A percentile compares a stretch with the other conserved stretches of the same genome.
Evolutionary conservation across 345 rosid species (phyloP).

Genomic region (Lepidium sativum): DNA sequence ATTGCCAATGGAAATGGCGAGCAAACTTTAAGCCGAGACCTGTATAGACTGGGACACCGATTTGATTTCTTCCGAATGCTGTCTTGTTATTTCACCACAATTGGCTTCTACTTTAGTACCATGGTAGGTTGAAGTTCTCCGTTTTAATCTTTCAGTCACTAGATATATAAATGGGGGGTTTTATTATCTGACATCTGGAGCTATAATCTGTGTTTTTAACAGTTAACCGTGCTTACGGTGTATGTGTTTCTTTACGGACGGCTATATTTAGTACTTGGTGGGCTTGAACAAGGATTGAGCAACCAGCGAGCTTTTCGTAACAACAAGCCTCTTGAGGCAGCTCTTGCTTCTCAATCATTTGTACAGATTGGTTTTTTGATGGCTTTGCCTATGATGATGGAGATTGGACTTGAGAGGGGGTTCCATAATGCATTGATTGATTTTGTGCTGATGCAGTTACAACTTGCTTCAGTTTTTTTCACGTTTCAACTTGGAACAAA

Average conservation of each 20-base stretch:
- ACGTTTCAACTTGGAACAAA: slow-evolving; percentile 67
- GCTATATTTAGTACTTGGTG: slow-evolving; percentile 49
- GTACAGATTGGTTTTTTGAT: slow-evolving; percentile 59
- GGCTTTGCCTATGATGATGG: slow-evolving; percentile 73
- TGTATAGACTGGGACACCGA: slow-evolving; percentile 73
- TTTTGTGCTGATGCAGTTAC: slow-evolving; percentile 61
- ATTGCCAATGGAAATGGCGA: slow-evolving; percentile 89
- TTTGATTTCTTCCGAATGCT: slow-evolving; percentile 92
- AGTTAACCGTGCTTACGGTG: slow-evolving; percentile 54
- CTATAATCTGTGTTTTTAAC: slow-evolving; percentile 18
- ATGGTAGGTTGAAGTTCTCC: slow-evolving; percentile 38
- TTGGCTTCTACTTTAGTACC: slow-evolving; percentile 89
- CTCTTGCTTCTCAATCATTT: slow-evolving; percentile 61
- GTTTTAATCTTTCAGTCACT: background rate
- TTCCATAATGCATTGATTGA: slow-evolving; percentile 53
- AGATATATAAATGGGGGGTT: background rate
- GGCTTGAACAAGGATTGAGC: slow-evolving; percentile 45
- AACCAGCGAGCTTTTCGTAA: slow-evolving; percentile 31
- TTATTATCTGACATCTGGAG: background rate
- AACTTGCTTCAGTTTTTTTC: slow-evolving; percentile 57
- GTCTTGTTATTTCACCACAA: slow-evolving; percentile 76
- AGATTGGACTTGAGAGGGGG: slow-evolving; percentile 67
- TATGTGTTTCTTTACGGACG: slow-evolving; percentile 59
- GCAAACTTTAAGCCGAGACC: slow-evolving; percentile 79
- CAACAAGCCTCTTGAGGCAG: slow-evolving; percentile 48